Conservation (phyloP, 257 asterid species). For the Penstemon eatonii region DNA sequence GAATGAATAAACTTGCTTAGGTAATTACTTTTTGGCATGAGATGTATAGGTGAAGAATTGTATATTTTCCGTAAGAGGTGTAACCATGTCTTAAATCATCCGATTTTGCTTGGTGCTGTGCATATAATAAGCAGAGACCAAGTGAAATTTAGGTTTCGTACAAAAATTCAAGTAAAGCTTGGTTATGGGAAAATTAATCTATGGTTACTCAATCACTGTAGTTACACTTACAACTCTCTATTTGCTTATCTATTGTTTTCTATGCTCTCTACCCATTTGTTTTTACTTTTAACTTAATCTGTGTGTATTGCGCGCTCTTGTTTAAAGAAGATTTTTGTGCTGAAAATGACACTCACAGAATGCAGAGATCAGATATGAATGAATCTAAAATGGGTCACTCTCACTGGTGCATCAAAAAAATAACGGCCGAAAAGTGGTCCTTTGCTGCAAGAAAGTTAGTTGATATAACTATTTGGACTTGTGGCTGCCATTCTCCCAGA, state of each 20-base stretch:
- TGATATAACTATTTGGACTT: conserved; percentile 8
- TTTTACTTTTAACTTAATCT: background rate
- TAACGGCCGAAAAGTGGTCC: conserved; percentile 19
- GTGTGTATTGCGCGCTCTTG: background rate
- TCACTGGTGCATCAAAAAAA: conserved; percentile 16
- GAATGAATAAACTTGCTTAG: background rate
- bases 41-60: background rate
- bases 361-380: conserved; percentile 17
- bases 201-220: background rate
- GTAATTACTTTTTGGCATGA: background rate
- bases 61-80: background rate
- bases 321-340: conserved; percentile 2
- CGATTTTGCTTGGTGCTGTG: background rate
- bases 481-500: background rate
- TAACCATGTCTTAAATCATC: background rate
- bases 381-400: conserved; percentile 21
- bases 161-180: background rate
- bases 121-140: background rate
- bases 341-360: conserved; percentile 25
- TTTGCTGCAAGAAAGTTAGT: conserved; percentile 1
- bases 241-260: background rate
- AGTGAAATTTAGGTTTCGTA: background rate
- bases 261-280: background rate
- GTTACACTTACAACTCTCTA: background rate
- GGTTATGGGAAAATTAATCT: background rate